Conservation (phyloP, 2,329 filamentous ascomycete genomes). For the Mollisia scopiformis region DNA sequence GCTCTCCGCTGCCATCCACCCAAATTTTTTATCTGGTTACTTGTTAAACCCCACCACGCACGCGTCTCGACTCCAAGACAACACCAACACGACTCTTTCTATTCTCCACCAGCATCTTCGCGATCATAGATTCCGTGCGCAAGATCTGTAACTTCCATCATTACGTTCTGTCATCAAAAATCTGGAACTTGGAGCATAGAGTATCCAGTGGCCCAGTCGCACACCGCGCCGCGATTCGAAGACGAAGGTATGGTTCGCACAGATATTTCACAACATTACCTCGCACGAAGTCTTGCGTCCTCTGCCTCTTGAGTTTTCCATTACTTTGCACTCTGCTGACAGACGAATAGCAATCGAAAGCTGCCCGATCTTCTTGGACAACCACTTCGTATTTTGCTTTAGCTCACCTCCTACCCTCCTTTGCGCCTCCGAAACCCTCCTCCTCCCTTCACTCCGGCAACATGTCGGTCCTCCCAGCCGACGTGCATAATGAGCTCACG, state of each 20-base stretch:
- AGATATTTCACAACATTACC: not conserved
- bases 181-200: not conserved
- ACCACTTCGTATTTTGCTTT: not conserved
- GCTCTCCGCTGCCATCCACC: not conserved
- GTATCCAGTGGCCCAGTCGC: conserved; percentile 1
- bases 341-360: not conserved
- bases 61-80: not conserved
- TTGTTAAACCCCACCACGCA: not conserved
- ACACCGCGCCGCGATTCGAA: conserved; percentile 10
- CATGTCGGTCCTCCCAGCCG: conserved; percentile 86
- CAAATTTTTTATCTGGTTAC: not conserved
- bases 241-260: conserved; percentile 8
- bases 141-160: too few relatives aligned
- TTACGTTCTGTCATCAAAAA: conserved; percentile 6
- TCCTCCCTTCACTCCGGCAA: conserved; percentile 8
- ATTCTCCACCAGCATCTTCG: not conserved
- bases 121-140: not conserved
- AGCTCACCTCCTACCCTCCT: not conserved
- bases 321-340: not conserved
- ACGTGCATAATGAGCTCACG: conserved; percentile 81
- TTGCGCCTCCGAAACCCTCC: not conserved
- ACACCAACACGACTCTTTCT: not conserved
- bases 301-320: not conserved
- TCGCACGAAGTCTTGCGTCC: not conserved
- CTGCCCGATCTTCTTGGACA: not conserved